Conservation (phyloP, 2,329 filamentous ascomycete species). For the Apiospora koreana region DNA sequence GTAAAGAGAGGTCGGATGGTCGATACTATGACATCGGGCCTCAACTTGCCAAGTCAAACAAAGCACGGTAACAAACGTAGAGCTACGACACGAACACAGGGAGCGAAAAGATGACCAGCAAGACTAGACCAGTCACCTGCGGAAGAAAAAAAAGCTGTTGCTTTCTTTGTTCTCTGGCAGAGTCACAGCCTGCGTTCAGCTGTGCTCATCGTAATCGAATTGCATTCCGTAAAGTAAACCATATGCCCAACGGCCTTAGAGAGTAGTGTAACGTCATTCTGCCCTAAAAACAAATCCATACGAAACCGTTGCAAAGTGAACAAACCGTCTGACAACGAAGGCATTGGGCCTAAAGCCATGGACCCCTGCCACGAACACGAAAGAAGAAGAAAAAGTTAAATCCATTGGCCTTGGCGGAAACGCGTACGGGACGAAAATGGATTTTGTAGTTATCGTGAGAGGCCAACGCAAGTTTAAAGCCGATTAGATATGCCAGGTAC, state of each 20-base stretch:
- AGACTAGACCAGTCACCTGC: not conserved
- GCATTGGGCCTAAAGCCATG: conserved; percentile 4
- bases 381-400: not conserved
- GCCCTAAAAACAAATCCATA: conserved; percentile 2
- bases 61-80: not conserved
- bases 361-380: not conserved
- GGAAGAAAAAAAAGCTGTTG: too few relatives aligned
- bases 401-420: conserved; percentile 3
- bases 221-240: conserved; percentile 7
- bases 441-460: conserved; percentile 5
- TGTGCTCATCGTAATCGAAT: not conserved
- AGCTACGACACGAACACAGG: not conserved
- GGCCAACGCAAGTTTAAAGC: not conserved
- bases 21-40: not conserved
- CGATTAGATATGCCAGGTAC: conserved; percentile 1
- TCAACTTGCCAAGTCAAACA: not conserved
- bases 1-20: not conserved
- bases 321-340: not conserved
- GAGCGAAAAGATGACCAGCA: not conserved
- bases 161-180: not conserved
- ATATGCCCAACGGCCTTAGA: not conserved
- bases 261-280: conserved; percentile 5
- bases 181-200: conserved; percentile 1
- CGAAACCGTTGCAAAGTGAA: conserved; percentile 2
- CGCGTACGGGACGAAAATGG: not conserved